phyloP scores from a whole-genome alignment of 1,284 basidiomycete genomes.

The Tremellales sp. region DNA sequence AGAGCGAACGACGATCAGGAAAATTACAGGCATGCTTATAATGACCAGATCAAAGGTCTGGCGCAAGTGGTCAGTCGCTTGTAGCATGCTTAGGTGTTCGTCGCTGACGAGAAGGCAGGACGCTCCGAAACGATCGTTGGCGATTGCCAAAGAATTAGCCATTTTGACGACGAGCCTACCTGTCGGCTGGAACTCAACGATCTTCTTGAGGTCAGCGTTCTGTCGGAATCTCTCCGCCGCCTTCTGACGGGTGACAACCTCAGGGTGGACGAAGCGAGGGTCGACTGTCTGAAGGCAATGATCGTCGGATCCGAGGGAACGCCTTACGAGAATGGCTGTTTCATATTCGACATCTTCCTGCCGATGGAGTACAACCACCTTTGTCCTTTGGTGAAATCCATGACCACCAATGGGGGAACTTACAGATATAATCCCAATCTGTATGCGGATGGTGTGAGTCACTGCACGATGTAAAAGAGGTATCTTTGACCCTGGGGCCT shows the following conservation, averaged over 20 bases:
- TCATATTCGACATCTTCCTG: conserved; percentile 84
- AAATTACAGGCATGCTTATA: conserved; percentile 25
- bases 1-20: conserved; percentile 2
- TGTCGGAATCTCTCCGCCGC: neutral
- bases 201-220: conserved; percentile 60
- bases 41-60: conserved; percentile 14
- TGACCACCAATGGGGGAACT: conserved; percentile 86
- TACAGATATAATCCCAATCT: conserved; percentile 88
- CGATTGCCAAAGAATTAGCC: conserved; percentile 88
- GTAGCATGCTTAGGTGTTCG: neutral
- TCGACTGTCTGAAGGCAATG: conserved; percentile 81
- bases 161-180: conserved; percentile 85
- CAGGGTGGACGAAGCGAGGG: conserved; percentile 59
- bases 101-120: conserved; percentile 50
- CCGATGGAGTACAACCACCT: conserved; percentile 48
- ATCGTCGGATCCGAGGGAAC: conserved; percentile 88
- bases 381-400: conserved; percentile 65
- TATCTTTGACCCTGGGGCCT: conserved; percentile 5
- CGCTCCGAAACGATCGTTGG: conserved; percentile 79
- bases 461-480: neutral
- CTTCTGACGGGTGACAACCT: conserved; percentile 1
- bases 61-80: conserved; percentile 22
- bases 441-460: conserved; percentile 62
- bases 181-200: conserved; percentile 81
- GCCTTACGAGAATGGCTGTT: conserved; percentile 60